Evolutionary conservation across 2,329 filamentous ascomycete genomes (phyloP), one percentile per base, ranked within the genome.

Genomic region (Phaeosphaeriaceae sp.): DNA sequence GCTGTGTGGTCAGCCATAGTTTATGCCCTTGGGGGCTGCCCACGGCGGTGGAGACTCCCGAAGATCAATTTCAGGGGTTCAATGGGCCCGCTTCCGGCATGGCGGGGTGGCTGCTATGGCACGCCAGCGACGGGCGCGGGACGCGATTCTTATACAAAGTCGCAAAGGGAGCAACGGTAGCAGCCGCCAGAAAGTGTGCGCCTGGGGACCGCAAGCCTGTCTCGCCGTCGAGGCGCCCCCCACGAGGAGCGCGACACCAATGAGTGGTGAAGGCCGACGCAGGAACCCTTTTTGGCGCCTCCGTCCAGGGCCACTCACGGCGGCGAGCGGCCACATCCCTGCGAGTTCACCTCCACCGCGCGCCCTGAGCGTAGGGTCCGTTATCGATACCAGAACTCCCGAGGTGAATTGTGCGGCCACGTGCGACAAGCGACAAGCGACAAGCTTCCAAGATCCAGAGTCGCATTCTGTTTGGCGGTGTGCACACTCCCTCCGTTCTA

Each of bases 1-100:
- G 51, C 19, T 1, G 50, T 22, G 59, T 49, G 47, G 61, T 68
- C 64, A 56, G 60, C 66, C 66, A 70, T 68, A 57, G 46, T 50
- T 41, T 24, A 21, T 36, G 31, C 44, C 44, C 13, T 51, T 17
- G 25, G 48, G 47, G 20, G 25, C 19, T 25, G n/a, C 15, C 48
- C 42, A 40, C 24, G 3, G 11, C 51, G 20, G 47, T 33, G 22
- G n/a, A 45, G 33, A 25, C 45, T 24, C 45, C 40, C 41, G 41
- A 44, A 46, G 51, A 51, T 40, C 2, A 7, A n/a, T n/a, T 52
- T 27, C 56, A 51, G 53, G 21, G 50, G 27, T 49, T 13, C 53
- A 42, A 56, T 33, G 25, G 45, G 48, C 42, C 45, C 45, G 31
- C 51, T 46, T 22, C 27, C 48, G 40, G 25, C 54, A 49, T 53